A percentile compares a stretch with the other conserved stretches of the same genome.
These are phyloP conservation scores for Claviceps pusilla DNA, from an alignment of 2,329 filamentous ascomycete species.

Conservation along the genomic window DNA sequence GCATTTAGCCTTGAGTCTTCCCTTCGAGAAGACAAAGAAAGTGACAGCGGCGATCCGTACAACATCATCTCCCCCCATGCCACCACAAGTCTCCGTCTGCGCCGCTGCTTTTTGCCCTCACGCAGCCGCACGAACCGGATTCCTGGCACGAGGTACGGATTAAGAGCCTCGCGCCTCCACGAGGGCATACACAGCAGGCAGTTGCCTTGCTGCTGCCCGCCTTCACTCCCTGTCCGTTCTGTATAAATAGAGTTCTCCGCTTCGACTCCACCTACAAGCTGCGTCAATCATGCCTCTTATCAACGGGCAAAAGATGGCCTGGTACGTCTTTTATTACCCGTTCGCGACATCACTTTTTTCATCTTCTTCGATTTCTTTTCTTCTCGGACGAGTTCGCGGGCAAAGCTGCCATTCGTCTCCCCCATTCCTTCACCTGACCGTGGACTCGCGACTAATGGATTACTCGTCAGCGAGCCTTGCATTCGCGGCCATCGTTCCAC, in stretches of 20 bases:
- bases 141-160: background rate
- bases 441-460: background rate
- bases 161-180: background rate
- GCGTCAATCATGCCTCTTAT: slow-evolving; percentile 46
- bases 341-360: background rate
- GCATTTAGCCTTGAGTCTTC: background rate
- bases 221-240: too few species aligned
- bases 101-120: background rate
- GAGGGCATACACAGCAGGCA: background rate
- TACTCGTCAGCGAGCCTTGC: slow-evolving; percentile 45
- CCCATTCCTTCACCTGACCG: background rate
- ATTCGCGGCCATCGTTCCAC: slow-evolving; percentile 64
- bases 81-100: background rate
- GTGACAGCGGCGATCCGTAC: background rate
- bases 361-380: background rate
- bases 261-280: background rate
- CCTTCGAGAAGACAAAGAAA: background rate
- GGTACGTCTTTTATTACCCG: slow-evolving; percentile 33
- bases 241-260: background rate
- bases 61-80: background rate
- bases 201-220: background rate
- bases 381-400: background rate
- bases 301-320: slow-evolving; percentile 58
- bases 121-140: background rate
- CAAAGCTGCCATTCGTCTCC: background rate